Evolutionary conservation across 1,284 basidiomycete species (phyloP), one percentile per base, ranked within the genome.

Genomic region (Irpex sp.): DNA sequence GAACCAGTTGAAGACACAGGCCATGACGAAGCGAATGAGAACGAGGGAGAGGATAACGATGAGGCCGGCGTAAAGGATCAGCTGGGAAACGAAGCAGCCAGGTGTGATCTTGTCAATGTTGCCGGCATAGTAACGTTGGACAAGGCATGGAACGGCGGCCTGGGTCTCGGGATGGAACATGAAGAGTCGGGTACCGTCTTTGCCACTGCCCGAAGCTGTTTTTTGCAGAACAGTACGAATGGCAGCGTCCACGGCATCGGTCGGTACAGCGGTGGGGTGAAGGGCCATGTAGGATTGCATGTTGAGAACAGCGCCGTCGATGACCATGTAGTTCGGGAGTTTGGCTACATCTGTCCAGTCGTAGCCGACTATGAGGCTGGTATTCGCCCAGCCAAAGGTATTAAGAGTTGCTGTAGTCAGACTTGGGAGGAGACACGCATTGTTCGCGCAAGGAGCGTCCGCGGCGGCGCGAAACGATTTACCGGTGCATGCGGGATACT

Each of bases 31-130:
- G 53, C 97, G 93, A 43, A 93, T 86, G 64, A 98, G 76, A 53
- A 99, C 94, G 65, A 99, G 88, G 47, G 84, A 85, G 63, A 99
- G 85, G 72, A 99, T 96, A 77, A 98, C 88, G 70, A 95, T 86
- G 58, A 99, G 84, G 61, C 95, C 95, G 35, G 89, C 81, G 76
- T 98, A 99, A 59, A 99, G 89, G 74, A 99, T 88, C 39, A 99
- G 82, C 57, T 89, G 83, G 15, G 95, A 92, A 57, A 95, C 88
- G 76, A 98, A 97, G 77, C 97, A 99, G 11, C 95, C 97, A 1
- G 97, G 94, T 0, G 95, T 92, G 72, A 97, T 83, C 78, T 98
- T 98, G 82, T 98, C 96, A 67, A 99, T 98, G 73, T 92, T 91
- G 13, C 97, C 97, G 0, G 96, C 96, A 60, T 86, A 85, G 75